A percentile compares a stretch with the other conserved stretches of the same genome.
Evolutionary conservation across 352 stramenopile genomes (phyloP).

Genomic region (Globisporangium emineosum): DNA sequence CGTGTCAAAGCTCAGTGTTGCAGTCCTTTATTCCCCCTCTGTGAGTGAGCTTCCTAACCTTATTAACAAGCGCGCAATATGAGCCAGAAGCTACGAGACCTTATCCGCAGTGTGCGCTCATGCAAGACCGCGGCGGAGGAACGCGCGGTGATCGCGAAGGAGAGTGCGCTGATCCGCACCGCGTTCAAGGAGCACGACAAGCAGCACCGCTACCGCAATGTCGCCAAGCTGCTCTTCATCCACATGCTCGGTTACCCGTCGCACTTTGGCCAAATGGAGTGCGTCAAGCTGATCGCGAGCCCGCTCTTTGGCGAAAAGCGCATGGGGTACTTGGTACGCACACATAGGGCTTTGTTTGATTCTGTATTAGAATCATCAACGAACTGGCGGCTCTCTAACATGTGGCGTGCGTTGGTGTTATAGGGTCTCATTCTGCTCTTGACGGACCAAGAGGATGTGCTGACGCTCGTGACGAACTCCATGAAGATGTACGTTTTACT

Average conservation of each 20-base stretch:
- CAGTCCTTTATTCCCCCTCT: neutral
- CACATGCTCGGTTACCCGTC: slow-evolving; percentile 99
- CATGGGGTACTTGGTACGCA: slow-evolving; percentile 95
- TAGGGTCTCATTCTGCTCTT: slow-evolving; percentile 96
- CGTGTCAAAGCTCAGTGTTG: slow-evolving; percentile 3
- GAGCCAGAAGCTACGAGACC: slow-evolving; percentile 97
- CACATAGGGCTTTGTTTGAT: neutral
- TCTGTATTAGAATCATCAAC: neutral
- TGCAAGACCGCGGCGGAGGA: slow-evolving; percentile 99
- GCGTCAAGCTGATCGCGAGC: slow-evolving; percentile 98
- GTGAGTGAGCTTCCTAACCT: neutral
- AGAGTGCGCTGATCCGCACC: slow-evolving; percentile 98
- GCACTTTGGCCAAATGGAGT: slow-evolving; percentile 99
- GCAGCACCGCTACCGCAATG: slow-evolving; percentile 97
- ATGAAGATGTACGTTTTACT: slow-evolving; percentile 90
- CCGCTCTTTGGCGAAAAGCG: slow-evolving; percentile 99
- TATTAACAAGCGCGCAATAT: slow-evolving; percentile 46
- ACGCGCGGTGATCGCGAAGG: slow-evolving; percentile 98
- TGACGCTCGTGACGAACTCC: slow-evolving; percentile 99
- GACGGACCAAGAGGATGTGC: slow-evolving; percentile 98
- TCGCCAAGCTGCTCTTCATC: slow-evolving; percentile 99
- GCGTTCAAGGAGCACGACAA: slow-evolving; percentile 98
- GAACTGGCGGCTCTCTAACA: neutral
- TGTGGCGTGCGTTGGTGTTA: slow-evolving; percentile 3
- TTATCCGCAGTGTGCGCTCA: slow-evolving; percentile 97